A percentile compares a stretch with the other conserved stretches of the same genome.
Evolutionary conservation across 2,329 filamentous ascomycete species (phyloP).

Genomic region (Xylariaceae sp.): DNA sequence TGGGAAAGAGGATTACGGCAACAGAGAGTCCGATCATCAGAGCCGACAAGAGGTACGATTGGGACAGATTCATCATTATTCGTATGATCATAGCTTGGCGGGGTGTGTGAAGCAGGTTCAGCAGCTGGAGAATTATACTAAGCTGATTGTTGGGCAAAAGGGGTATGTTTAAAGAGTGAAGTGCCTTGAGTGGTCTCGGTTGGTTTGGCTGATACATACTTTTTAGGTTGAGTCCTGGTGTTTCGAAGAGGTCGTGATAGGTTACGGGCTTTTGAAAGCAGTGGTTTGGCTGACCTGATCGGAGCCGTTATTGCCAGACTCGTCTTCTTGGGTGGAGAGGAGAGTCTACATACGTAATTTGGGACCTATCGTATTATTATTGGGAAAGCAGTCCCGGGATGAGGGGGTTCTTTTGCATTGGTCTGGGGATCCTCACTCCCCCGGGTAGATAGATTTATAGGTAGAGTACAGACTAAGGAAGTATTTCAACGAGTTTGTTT

Average conservation of each 20-base stretch:
- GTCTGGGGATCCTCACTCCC: no score
- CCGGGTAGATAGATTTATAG: no score
- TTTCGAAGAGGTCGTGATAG: slow-evolving; percentile 5
- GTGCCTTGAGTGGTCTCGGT: not conserved
- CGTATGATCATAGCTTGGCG: slow-evolving; percentile 48
- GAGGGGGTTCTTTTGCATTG: no score
- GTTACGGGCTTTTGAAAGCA: no score
- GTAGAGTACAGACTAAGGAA: no score
- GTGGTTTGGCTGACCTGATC: no score
- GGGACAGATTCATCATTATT: slow-evolving; percentile 53
- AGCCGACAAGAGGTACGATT: slow-evolving; percentile 41
- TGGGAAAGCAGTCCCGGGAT: no score
- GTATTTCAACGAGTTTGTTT: no score
- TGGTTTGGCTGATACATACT: not conserved
- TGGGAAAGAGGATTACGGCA: slow-evolving; percentile 16
- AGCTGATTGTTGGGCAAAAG: slow-evolving; percentile 52
- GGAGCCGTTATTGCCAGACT: no score
- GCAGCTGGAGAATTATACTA: slow-evolving; percentile 50
- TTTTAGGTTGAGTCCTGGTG: slow-evolving; percentile 33
- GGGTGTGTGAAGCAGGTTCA: slow-evolving; percentile 51
- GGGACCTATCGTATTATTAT: no score
- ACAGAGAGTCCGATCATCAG: not conserved
- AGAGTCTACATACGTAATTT: no score
- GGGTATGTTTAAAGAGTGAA: slow-evolving; percentile 23
- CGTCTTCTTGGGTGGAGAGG: no score